phyloP scores from a whole-genome alignment of 2,329 filamentous ascomycete genomes.

The Ophiostoma montium region DNA sequence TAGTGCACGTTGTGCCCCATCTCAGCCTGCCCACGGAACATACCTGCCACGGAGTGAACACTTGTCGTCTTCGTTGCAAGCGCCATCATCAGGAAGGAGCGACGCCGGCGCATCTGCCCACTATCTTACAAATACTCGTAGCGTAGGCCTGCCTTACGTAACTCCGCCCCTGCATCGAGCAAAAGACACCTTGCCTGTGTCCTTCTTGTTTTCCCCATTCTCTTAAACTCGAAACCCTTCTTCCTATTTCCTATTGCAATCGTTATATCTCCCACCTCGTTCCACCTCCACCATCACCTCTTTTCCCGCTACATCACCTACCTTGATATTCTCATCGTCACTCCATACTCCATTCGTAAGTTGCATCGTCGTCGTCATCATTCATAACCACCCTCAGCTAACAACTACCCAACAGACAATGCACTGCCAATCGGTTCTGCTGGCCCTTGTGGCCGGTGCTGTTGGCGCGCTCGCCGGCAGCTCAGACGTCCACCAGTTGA shows the following conservation, averaged over 20 bases:
- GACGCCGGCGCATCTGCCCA: too few relatives aligned
- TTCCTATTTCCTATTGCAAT: neutral
- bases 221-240: neutral
- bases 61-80: conserved; percentile 11
- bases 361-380: too few relatives aligned
- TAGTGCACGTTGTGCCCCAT: neutral
- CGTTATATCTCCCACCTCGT: neutral
- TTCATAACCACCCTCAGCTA: neutral
- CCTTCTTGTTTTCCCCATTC: neutral
- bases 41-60: conserved; percentile 9
- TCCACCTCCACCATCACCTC: neutral
- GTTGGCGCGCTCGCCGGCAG: conserved; percentile 26
- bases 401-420: neutral
- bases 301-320: too few relatives aligned
- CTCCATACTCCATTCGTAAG: too few relatives aligned
- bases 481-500: conserved; percentile 76
- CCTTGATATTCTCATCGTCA: too few relatives aligned
- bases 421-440: conserved; percentile 21
- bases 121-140: neutral
- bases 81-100: too few relatives aligned
- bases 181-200: conserved; percentile 9
- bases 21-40: neutral
- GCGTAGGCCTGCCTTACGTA: neutral
- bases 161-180: neutral
- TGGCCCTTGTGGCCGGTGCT: conserved; percentile 42